A percentile compares a stretch with the other conserved stretches of the same genome.
These are phyloP conservation scores for Candida oleophila DNA, from an alignment of 805 yeast species.

Conservation along the genomic window DNA sequence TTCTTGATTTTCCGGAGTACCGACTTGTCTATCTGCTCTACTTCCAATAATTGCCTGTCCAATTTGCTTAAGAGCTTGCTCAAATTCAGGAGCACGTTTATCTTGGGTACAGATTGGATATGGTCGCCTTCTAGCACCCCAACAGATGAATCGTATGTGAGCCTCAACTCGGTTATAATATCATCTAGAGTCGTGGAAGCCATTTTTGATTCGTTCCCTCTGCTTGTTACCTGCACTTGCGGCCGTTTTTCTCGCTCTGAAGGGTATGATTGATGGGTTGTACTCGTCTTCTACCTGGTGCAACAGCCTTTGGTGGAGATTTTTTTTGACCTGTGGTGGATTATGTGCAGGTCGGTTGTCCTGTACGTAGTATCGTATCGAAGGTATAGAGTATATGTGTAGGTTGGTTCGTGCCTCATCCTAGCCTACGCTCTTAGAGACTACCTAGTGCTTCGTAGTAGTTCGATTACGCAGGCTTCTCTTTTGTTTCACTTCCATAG, in stretches of 20 bases:
- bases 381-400: no score
- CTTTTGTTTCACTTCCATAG: no score
- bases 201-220: background rate
- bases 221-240: background rate
- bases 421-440: no score
- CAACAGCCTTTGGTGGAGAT: no score
- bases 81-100: conserved; percentile 44
- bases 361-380: no score
- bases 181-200: conserved; percentile 48
- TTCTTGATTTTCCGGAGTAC: conserved; percentile 20
- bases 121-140: conserved; percentile 64
- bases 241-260: background rate
- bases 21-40: conserved; percentile 29
- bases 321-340: background rate
- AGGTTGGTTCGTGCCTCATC: no score
- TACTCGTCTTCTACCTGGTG: no score
- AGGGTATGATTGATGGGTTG: background rate
- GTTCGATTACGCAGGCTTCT: no score
- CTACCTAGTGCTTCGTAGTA: no score
- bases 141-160: conserved; percentile 56
- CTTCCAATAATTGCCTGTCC: conserved; percentile 34
- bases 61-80: conserved; percentile 42
- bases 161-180: conserved; percentile 49
- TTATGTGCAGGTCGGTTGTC: background rate
- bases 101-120: conserved; percentile 41